Evolutionary conservation across 257 asterid species (phyloP), one percentile per base, ranked within the genome.

Genomic region (Jacaranda copaia): DNA sequence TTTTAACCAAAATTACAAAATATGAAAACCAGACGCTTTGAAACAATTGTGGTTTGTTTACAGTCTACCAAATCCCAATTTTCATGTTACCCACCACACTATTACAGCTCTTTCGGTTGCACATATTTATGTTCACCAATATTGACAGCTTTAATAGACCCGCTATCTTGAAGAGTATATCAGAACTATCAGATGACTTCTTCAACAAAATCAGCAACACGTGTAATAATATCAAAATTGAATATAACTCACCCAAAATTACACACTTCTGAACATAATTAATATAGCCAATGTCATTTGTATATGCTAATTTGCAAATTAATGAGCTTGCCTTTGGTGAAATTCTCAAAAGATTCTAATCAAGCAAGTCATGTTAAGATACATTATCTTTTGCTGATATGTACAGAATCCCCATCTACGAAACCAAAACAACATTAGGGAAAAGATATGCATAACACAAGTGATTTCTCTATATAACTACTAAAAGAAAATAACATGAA

Each of bases 11-110:
- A 68, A 20, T 39, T 48, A 57, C 63, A 25, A 45, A 4, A 56
- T 19, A 52, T 12, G 62, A 59, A 67, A n/a, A 68, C 15, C 14
- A 74, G 53, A 70, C 2, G 32, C 38, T 5, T 3, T 25, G 9
- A 59, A 7, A 15, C 10, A 13, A 45, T 69, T 8, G 32, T 20
- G 52, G 19, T 25, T 68, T 58, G 45, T n/a, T n/a, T n/a, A n/a
- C n/a, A n/a, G n/a, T 42, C 61, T 61, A 10, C 15, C 13, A 10
- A 64, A 36, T 45, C 20, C 25, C 49, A 19, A 18, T 9, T 40
- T 56, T 20, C 78, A 72, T 63, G 65, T 63, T 55, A 74, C 55
- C 38, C 19, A 18, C 68, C 63, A 5, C 20, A 18, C 73, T 52
- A 6, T 20, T 53, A 39, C 32, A 61, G 18, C 59, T 19, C 3